Base-by-base conservation (phyloP, 768 basidiomycete genomes). In the Rubroboletus satanas region DNA sequence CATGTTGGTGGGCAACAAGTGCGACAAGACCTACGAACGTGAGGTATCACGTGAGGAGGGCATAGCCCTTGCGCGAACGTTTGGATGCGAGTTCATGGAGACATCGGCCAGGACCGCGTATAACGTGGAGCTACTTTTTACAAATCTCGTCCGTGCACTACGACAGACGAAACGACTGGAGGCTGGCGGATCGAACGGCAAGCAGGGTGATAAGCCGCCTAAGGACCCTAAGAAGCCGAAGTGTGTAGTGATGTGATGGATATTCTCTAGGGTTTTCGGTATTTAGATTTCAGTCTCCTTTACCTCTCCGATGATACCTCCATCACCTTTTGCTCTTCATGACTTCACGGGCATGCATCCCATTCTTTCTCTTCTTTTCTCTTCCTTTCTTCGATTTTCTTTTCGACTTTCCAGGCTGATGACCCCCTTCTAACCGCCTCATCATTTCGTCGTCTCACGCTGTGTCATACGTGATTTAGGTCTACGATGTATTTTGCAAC, bases 1-100 rank as follows among this genome's bases (percentile, higher is more conserved):
- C 72, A 90, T 96, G 83, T 83, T 98, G 55, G 92, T 98, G 56
- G 95, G 95, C 63, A 98, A 98, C 78, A 97, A 98, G 74, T 86
- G 84, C 68, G 94, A 98, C 80, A 90, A 91, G 78, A 80, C 83
- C n/a, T 85, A 85, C 60, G 88, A 91, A 63, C 84, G 94, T 33
- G 93, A 96, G 67, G 94, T 98, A 10, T 88, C 91, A 44, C 84
- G 83, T 60, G 93, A 96, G 65, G 94, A 98, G 63, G 97, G 93
- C 12, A 78, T 81, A 17, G 81, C 83, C 9, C 75, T 96, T 50
- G 96, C 97, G 32, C 80, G 84, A 61, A 78, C 83, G 50, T 87
- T 95, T 60, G 90, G 91, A 48, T 97, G 93, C 76, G 90, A 90
- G 55, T 96, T 98, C 72, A 85, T 93, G 71, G 96, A 98, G 72